Conservation (phyloP, 306 rosid genomes). For the Mucuna pruriens region DNA sequence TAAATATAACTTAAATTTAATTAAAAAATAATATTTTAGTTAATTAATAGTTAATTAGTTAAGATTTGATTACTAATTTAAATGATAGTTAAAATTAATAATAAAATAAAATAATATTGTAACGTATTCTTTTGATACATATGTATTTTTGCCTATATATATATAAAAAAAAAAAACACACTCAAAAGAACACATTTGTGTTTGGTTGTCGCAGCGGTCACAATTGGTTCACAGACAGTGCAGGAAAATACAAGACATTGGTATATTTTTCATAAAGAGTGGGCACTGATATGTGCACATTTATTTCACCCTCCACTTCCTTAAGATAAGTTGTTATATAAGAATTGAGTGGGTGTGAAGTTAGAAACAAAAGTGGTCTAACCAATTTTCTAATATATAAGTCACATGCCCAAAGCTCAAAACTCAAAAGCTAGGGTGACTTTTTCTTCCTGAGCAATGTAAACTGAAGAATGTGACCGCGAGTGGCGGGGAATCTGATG, state of each 20-base stretch:
- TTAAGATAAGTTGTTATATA: background rate
- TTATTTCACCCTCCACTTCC: constrained; percentile 34
- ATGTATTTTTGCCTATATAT: too few relatives aligned
- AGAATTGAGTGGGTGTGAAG: constrained; percentile 17
- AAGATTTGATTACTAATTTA: too few relatives aligned
- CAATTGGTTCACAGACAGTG: background rate
- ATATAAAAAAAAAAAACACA: too few relatives aligned
- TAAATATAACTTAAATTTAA: too few relatives aligned
- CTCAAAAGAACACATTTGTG: too few relatives aligned
- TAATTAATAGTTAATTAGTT: too few relatives aligned
- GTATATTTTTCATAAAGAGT: background rate
- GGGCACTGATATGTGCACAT: background rate
- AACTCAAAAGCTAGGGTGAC: constrained; percentile 10
- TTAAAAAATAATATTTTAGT: too few relatives aligned
- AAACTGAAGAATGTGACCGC: background rate
- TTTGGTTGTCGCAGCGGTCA: constrained; percentile 6
- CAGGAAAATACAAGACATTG: background rate
- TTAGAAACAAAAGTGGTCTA: background rate
- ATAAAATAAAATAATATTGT: too few relatives aligned
- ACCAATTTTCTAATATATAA: background rate
- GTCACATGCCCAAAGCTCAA: constrained; percentile 26
- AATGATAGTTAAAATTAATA: too few relatives aligned
- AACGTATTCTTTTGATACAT: too few relatives aligned
- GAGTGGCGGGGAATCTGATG: background rate
- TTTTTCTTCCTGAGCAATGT: background rate